Conservation (phyloP, 2,329 filamentous ascomycete genomes). For the Rosellinia necatrix region DNA sequence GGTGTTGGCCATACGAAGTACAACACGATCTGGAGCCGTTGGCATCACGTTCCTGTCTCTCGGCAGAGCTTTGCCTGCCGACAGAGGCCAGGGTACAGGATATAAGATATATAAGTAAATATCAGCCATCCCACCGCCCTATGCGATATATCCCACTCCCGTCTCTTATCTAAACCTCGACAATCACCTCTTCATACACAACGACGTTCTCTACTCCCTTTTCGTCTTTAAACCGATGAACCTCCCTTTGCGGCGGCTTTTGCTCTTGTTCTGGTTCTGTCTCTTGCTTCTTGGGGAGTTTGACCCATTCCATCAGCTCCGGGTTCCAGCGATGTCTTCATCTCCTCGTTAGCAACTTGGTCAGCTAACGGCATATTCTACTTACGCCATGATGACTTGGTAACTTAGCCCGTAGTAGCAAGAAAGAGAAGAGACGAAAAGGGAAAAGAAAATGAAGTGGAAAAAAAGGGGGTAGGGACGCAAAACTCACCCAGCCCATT, state of each 20-base stretch:
- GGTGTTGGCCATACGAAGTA: too few species aligned
- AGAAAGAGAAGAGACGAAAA: not conserved
- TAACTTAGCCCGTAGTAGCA: not conserved
- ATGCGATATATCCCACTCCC: not conserved
- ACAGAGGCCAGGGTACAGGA: too few species aligned
- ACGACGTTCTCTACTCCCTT: slow-evolving; percentile 27
- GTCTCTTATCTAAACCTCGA: slow-evolving; percentile 23
- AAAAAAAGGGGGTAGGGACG: too few species aligned
- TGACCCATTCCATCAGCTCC: slow-evolving; percentile 63
- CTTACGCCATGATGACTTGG: too few species aligned
- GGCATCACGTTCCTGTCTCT: too few species aligned
- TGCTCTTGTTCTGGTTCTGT: slow-evolving; percentile 17
- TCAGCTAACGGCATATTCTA: too few species aligned
- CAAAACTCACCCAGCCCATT: slow-evolving; percentile 64
- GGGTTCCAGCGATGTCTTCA: slow-evolving; percentile 65
- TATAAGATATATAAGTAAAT: too few species aligned
- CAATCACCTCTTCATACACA: slow-evolving; percentile 35
- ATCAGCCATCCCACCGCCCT: not conserved
- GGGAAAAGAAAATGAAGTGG: not conserved
- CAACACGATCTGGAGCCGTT: too few species aligned
- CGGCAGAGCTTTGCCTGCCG: too few species aligned
- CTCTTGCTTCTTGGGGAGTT: slow-evolving; percentile 43
- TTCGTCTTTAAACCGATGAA: slow-evolving; percentile 12
- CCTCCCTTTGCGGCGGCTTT: slow-evolving; percentile 8
- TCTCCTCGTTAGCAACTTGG: not conserved